Conservation (phyloP, 1,284 basidiomycete species). For the Cryptococcus deneoformans region DNA sequence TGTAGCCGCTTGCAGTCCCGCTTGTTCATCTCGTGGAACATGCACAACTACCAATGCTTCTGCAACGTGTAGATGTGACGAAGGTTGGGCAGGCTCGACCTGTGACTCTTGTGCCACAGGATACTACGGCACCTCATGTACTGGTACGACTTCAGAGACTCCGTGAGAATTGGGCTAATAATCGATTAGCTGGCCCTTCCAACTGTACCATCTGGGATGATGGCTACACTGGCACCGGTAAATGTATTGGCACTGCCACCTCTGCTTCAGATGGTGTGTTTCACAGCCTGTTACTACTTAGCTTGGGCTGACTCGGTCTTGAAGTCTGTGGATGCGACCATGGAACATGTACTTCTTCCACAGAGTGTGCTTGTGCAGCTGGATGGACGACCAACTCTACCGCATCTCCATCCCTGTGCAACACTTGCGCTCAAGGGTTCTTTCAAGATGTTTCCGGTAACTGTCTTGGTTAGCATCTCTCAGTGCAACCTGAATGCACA, state of each 20-base stretch:
- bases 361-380: constrained; percentile 48
- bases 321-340: constrained; percentile 49
- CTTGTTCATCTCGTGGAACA: constrained; percentile 30
- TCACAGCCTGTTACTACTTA: neutral
- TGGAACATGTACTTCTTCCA: constrained; percentile 42
- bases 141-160: constrained; percentile 9
- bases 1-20: constrained; percentile 29
- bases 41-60: constrained; percentile 16
- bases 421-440: constrained; percentile 47
- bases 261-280: constrained; percentile 20
- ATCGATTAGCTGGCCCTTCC: constrained; percentile 28
- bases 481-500: neutral
- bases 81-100: constrained; percentile 30
- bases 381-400: constrained; percentile 45
- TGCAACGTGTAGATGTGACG: constrained; percentile 24
- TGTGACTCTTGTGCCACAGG: constrained; percentile 41
- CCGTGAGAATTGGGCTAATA: neutral
- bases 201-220: constrained; percentile 48
- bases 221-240: constrained; percentile 45
- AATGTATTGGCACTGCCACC: constrained; percentile 39
- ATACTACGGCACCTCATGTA: constrained; percentile 43
- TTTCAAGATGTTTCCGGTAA: constrained; percentile 34
- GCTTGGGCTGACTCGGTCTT: neutral
- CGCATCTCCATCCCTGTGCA: constrained; percentile 35
- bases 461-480: constrained; percentile 41